These are phyloP conservation scores for Cnidoscolus chayamansa DNA, from an alignment of 441 rosid genomes.

Conservation along the genomic window DNA sequence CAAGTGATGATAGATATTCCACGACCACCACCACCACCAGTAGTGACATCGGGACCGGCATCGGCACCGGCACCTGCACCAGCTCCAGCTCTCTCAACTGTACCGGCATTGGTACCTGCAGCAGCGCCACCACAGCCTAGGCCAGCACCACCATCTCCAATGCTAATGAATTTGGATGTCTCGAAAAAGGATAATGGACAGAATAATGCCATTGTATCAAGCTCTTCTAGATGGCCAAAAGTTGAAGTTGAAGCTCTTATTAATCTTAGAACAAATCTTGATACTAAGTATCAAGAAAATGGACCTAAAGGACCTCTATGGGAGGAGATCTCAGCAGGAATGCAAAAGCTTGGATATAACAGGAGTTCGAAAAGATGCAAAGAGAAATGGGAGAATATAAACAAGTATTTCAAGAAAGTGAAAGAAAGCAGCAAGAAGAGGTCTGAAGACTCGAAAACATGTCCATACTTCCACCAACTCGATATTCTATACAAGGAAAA, in stretches of 20 bases:
- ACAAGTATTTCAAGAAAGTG: slow-evolving; percentile 77
- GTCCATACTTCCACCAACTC: slow-evolving; percentile 66
- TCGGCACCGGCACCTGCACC: neutral
- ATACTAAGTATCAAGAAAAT: slow-evolving; percentile 49
- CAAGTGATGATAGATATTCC: slow-evolving; percentile 9
- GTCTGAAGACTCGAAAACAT: slow-evolving; percentile 60
- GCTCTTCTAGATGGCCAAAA: slow-evolving; percentile 84
- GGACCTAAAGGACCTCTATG: slow-evolving; percentile 69
- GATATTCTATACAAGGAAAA: slow-evolving; percentile 52
- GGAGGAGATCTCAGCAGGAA: slow-evolving; percentile 61
- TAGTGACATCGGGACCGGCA: slow-evolving; percentile 5
- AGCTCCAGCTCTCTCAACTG: slow-evolving; percentile 10
- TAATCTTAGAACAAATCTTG: slow-evolving; percentile 45
- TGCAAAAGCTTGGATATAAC: slow-evolving; percentile 57
- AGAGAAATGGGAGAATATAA: slow-evolving; percentile 58
- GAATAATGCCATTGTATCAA: slow-evolving; percentile 23
- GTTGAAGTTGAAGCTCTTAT: slow-evolving; percentile 64
- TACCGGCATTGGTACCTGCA: neutral
- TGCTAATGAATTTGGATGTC: slow-evolving; percentile 17
- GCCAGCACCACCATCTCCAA: slow-evolving; percentile 14
- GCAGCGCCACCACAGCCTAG: neutral
- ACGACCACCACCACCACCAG: slow-evolving; percentile 2
- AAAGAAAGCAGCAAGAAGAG: slow-evolving; percentile 27
- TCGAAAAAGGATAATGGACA: slow-evolving; percentile 31
- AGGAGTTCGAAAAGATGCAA: slow-evolving; percentile 43